These are phyloP conservation scores for Chaetomium strumarium DNA, from an alignment of 2,329 filamentous ascomycete genomes.

Conservation along the genomic window DNA sequence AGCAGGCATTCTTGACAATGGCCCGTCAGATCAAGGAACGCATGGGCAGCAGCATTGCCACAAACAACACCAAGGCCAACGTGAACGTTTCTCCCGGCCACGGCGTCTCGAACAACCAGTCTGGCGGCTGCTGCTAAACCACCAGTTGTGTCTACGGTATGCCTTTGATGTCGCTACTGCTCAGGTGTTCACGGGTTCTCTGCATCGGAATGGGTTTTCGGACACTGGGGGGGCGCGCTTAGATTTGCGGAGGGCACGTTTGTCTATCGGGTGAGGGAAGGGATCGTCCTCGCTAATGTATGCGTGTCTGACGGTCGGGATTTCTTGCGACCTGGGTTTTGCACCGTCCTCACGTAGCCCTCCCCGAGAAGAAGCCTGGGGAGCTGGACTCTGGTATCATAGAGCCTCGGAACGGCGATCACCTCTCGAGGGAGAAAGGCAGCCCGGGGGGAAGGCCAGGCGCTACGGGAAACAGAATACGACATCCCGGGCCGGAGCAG, in stretches of 20 bases:
- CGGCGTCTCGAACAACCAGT: constrained; percentile 62
- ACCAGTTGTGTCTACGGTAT: neutral
- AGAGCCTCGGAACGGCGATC: neutral
- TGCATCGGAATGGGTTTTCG: constrained; percentile 24
- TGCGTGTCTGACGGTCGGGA: constrained; percentile 1
- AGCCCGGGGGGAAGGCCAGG: neutral
- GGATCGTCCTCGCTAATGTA: constrained; percentile 4
- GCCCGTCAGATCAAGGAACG: constrained; percentile 99
- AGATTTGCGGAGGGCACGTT: constrained; percentile 17
- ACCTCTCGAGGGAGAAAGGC: neutral
- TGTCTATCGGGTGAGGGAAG: constrained; percentile 3
- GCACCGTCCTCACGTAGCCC: neutral
- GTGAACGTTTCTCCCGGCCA: constrained; percentile 94
- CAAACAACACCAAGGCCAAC: constrained; percentile 96
- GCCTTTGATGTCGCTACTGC: constrained; percentile 14
- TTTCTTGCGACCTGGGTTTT: neutral
- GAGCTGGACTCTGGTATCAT: neutral
- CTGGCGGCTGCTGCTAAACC: constrained; percentile 32
- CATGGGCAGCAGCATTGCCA: constrained; percentile 93
- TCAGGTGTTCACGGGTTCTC: constrained; percentile 25
- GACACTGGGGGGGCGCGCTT: constrained; percentile 19
- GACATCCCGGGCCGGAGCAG: constrained; percentile 11
- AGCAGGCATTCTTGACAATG: constrained; percentile 99
- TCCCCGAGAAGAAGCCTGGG: neutral
- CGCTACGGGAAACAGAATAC: constrained; percentile 8